Conservation (phyloP, 1,284 basidiomycete genomes). For the Tremellales sp. region DNA sequence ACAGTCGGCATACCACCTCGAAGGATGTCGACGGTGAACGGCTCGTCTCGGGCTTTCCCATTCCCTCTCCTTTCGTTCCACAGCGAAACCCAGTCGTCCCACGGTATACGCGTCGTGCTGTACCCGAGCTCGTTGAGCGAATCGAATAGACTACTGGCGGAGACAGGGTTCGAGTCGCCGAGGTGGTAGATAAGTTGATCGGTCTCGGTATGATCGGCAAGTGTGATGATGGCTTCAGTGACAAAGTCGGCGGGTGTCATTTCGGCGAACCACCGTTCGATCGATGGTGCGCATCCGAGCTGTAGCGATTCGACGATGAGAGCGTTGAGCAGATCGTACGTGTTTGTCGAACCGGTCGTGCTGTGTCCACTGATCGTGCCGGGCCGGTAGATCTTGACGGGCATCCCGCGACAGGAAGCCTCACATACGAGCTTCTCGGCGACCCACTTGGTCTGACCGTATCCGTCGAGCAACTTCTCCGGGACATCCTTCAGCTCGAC, state of each 20-base stretch:
- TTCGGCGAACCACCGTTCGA: conserved; percentile 34
- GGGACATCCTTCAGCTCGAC: conserved; percentile 34
- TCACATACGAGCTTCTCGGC: conserved; percentile 41
- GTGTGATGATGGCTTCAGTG: conserved; percentile 31
- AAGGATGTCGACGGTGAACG: conserved; percentile 36
- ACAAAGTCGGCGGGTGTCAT: conserved; percentile 43
- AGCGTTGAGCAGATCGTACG: conserved; percentile 38
- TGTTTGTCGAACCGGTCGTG: conserved; percentile 35
- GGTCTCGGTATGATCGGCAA: conserved; percentile 23
- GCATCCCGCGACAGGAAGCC: conserved; percentile 32
- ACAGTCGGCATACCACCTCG: conserved; percentile 34
- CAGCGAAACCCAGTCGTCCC: conserved; percentile 35
- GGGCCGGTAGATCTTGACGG: conserved; percentile 39
- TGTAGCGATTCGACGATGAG: conserved; percentile 40
- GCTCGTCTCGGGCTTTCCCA: conserved; percentile 13
- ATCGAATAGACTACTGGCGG: conserved; percentile 27
- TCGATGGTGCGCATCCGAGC: conserved; percentile 32
- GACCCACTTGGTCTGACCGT: conserved; percentile 48
- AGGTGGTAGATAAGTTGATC: conserved; percentile 35
- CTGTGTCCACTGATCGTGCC: conserved; percentile 42
- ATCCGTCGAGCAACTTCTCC: conserved; percentile 40
- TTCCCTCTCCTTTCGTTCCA: conserved; percentile 32
- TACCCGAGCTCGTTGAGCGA: conserved; percentile 32
- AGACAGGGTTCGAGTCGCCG: conserved; percentile 33
- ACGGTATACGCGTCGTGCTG: conserved; percentile 22